Evolutionary conservation across 2,329 filamentous ascomycete genomes (phyloP).

Genomic region (Alternaria arbusti): DNA sequence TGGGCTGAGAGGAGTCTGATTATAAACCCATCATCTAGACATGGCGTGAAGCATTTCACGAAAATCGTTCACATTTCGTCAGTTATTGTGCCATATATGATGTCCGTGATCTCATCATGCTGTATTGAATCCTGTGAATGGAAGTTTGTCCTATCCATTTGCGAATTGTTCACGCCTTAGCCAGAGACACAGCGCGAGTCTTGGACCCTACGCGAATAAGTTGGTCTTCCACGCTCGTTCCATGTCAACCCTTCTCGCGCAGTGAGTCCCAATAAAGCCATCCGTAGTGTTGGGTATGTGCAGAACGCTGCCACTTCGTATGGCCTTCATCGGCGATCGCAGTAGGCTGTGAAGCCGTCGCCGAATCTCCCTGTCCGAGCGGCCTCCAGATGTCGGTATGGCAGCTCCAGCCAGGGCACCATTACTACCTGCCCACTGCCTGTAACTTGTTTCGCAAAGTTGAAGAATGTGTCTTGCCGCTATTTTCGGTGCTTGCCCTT

Average conservation of each 20-base stretch:
- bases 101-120: not conserved
- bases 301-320: not conserved
- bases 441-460: not conserved
- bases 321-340: not conserved
- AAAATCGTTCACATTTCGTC: not conserved
- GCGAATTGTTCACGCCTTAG: not conserved
- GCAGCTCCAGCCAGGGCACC: not conserved
- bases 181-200: not conserved
- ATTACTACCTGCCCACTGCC: not conserved
- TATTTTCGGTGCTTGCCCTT: fast-evolving
- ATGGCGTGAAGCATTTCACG: not conserved
- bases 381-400: not conserved
- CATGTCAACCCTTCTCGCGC: not conserved
- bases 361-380: not conserved
- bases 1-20: not conserved
- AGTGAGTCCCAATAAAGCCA: not conserved
- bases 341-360: not conserved
- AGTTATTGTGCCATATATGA: not conserved
- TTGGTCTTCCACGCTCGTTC: not conserved
- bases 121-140: not conserved
- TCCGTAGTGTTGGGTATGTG: not conserved
- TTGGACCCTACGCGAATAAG: not conserved
- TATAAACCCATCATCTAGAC: not conserved
- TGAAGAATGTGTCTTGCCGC: not conserved
- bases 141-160: not conserved